Conservation (phyloP, 805 yeast genomes). For the Candida succiphila region DNA sequence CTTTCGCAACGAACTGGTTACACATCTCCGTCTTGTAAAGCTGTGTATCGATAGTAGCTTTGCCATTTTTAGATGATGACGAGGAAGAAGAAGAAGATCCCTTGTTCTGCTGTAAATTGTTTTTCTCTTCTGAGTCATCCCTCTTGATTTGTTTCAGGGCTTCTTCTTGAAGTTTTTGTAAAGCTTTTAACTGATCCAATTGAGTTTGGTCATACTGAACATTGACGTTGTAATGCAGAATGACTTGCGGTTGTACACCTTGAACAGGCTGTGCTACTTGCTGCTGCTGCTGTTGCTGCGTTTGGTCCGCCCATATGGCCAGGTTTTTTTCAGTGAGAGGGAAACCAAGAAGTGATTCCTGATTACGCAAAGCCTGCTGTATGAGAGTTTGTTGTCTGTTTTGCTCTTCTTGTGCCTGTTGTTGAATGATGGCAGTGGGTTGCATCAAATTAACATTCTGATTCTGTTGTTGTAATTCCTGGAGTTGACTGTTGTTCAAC, state of each 20-base stretch:
- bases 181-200: slow-evolving; percentile 4
- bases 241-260: slow-evolving; percentile 1
- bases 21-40: slow-evolving; percentile 89
- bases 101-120: background rate
- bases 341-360: slow-evolving; percentile 4
- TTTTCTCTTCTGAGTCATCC: too few relatives aligned
- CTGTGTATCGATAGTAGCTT: slow-evolving; percentile 29
- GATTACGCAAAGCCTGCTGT: too few relatives aligned
- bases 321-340: too few relatives aligned
- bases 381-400: too few relatives aligned
- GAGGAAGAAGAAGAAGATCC: background rate
- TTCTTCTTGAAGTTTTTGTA: slow-evolving; percentile 13
- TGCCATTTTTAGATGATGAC: background rate
- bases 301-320: slow-evolving; percentile 23
- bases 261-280: too few relatives aligned
- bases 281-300: slow-evolving; percentile 11
- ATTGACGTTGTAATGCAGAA: slow-evolving; percentile 1
- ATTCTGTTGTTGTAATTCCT: too few relatives aligned
- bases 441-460: too few relatives aligned
- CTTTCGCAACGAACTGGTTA: slow-evolving; percentile 61
- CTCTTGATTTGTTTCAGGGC: slow-evolving; percentile 18
- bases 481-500: too few relatives aligned
- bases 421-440: too few relatives aligned
- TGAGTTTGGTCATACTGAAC: slow-evolving; percentile 1
- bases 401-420: too few relatives aligned